Evolutionary conservation across 2,329 filamentous ascomycete genomes (phyloP), one percentile per base, ranked within the genome.

Genomic region (Fusarium sp.): DNA sequence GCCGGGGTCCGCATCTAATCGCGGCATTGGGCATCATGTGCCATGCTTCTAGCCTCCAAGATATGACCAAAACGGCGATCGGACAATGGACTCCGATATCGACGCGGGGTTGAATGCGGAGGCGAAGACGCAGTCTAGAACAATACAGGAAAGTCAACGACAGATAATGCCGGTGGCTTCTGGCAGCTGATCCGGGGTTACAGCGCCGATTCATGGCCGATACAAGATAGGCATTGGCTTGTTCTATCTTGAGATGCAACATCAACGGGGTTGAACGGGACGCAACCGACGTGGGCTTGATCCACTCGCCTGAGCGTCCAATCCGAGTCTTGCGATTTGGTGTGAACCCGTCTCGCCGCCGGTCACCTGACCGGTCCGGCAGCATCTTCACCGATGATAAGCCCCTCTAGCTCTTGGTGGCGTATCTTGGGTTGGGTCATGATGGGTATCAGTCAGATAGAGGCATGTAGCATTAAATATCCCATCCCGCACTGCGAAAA

Each of bases 311-410:
- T 35, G 11, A 8, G 8, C 27, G 16, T 52, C 68, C 71, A 74
- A 72, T 74, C 64, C 29, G 20, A 33, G 59, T 40, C 22, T 10
- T 42, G 31, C 6, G n/a, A 72, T 66, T 69, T 63, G 56, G 65
- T n/a, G 36, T 42, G 18, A 54, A 35, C 36, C 22, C 10, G 33
- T 54, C 64, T 69, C 74, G 69, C 68, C 71, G 63, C 71, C 71
- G 71, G 74, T 74, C 71, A 74, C 65, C 54, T 74, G 71, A 74
- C 71, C 71, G 71, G 71, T 20, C 35, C n/a, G 22, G 20, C 29
- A 33, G 33, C 61, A 40, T 31, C 9, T 40, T 66, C 40, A 22
- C 72, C 71, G 71, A 63, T 61, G 71, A 74, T 50, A 27, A 47
- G 62, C 56, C 18, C 14, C 45, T 25, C 16, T 45, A 40, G 45